Conservation (phyloP, 306 rosid species). For the Cicer cuneatum region DNA sequence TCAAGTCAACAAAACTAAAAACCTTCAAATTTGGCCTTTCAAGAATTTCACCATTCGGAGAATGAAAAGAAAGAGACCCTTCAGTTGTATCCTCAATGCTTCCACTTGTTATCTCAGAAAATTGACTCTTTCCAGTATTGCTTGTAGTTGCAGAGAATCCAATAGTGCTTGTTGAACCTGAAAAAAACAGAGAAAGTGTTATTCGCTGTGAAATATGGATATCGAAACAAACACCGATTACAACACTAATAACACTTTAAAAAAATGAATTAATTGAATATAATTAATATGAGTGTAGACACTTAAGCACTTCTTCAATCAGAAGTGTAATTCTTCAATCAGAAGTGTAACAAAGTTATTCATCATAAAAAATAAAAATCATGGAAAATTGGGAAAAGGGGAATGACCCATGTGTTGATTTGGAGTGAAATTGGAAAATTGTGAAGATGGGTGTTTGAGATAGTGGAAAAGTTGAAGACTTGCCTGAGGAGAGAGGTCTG, state of each 20-base stretch:
- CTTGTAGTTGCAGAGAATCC: constrained; percentile 60
- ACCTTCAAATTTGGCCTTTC: constrained; percentile 65
- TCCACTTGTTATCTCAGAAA: constrained; percentile 62
- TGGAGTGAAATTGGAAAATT: background rate
- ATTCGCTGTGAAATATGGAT: no score
- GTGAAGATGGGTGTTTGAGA: constrained; percentile 1
- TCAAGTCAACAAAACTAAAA: constrained; percentile 66
- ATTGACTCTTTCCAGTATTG: constrained; percentile 60
- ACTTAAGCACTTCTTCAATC: no score
- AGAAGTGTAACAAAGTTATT: no score
- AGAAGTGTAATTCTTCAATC: no score
- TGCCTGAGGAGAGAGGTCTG: constrained; percentile 54
- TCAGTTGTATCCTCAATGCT: constrained; percentile 34
- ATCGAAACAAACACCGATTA: no score
- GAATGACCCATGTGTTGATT: constrained; percentile 33
- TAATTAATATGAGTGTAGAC: no score
- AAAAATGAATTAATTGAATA: no score
- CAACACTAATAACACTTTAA: no score
- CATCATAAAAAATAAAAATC: no score
- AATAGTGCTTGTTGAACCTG: constrained; percentile 53
- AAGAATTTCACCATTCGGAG: constrained; percentile 53
- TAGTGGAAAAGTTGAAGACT: constrained; percentile 13
- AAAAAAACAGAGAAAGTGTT: background rate
- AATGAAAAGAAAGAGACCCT: constrained; percentile 10
- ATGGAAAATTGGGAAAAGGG: background rate